Evolutionary conservation across 1,139 yeast genomes (phyloP).

Genomic region (Zygosaccharomyces pseudobailii): DNA sequence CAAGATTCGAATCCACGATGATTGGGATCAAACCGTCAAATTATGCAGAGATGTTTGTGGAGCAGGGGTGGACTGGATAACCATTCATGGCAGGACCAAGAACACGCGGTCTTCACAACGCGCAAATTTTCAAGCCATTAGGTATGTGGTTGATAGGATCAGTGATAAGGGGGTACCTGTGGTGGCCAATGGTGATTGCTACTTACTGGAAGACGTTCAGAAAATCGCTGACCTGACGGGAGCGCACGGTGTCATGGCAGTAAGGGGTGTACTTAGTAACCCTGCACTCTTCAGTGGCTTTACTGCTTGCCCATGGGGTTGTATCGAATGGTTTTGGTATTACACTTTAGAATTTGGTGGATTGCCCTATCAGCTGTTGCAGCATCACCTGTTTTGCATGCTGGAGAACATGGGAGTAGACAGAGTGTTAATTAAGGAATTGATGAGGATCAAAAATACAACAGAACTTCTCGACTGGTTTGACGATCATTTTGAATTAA

Average conservation of each 20-base stretch:
- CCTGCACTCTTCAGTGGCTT: conserved; percentile 84
- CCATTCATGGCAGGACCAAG: conserved; percentile 90
- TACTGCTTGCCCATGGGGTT: conserved; percentile 79
- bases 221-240: conserved; percentile 61
- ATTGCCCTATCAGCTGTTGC: conserved; percentile 73
- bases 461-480: conserved; percentile 77
- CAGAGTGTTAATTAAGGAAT: conserved; percentile 49
- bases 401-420: conserved; percentile 52
- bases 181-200: conserved; percentile 94
- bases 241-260: conserved; percentile 94
- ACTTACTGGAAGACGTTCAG: conserved; percentile 56
- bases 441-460: conserved; percentile 58
- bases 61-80: conserved; percentile 89
- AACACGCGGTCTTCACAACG: conserved; percentile 81
- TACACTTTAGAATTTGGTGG: conserved; percentile 69
- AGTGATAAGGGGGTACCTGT: conserved; percentile 63
- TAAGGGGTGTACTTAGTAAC: conserved; percentile 76
- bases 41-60: conserved; percentile 71
- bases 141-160: conserved; percentile 46
- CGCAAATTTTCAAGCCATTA: conserved; percentile 78
- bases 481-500: conserved; percentile 61
- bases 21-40: conserved; percentile 62
- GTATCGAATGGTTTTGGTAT: conserved; percentile 79
- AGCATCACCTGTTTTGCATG: conserved; percentile 90
- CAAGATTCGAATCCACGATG: conserved; percentile 81